A percentile compares a stretch with the other conserved stretches of the same genome.
These are phyloP conservation scores for Taphrina confusa DNA, from an alignment of 1,139 yeast species.

Conservation along the genomic window DNA sequence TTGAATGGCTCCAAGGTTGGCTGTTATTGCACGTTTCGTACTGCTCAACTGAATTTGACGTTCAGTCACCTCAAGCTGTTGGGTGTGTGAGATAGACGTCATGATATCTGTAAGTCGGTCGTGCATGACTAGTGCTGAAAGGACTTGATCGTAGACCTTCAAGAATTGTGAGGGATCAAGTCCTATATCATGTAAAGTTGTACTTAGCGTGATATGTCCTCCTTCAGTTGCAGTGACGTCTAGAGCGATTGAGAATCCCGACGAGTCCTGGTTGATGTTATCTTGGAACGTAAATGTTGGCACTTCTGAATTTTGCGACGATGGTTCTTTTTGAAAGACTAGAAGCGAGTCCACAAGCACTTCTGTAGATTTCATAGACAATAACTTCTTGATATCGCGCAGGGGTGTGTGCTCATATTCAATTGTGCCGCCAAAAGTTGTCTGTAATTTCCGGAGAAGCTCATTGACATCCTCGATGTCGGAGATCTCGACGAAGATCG, in stretches of 20 bases:
- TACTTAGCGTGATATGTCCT: background rate
- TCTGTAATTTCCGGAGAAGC: constrained; percentile 35
- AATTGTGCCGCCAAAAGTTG: constrained; percentile 21
- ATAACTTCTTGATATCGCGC: constrained; percentile 39
- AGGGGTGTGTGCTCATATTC: constrained; percentile 40
- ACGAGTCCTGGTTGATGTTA: background rate
- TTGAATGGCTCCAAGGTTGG: background rate
- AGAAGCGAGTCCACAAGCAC: constrained; percentile 39
- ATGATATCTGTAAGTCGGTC: background rate
- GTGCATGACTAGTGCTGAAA: background rate
- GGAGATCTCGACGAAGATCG: constrained; percentile 35
- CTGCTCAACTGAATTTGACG: background rate
- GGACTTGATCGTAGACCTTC: background rate
- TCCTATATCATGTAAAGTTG: background rate
- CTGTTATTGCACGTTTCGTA: background rate
- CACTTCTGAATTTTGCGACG: background rate
- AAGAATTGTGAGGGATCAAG: background rate
- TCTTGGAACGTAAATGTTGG: background rate
- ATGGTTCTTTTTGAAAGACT: constrained; percentile 36
- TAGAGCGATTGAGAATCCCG: constrained; percentile 24
- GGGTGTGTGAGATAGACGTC: background rate
- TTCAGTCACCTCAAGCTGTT: background rate
- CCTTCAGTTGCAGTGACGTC: constrained; percentile 12
- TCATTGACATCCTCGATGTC: constrained; percentile 2
- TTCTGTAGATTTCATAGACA: constrained; percentile 22